Evolutionary conservation across 164 flowering plant genomes (phyloP), one percentile per base, ranked within the genome.

Genomic region (Stephania yunnanensis): DNA sequence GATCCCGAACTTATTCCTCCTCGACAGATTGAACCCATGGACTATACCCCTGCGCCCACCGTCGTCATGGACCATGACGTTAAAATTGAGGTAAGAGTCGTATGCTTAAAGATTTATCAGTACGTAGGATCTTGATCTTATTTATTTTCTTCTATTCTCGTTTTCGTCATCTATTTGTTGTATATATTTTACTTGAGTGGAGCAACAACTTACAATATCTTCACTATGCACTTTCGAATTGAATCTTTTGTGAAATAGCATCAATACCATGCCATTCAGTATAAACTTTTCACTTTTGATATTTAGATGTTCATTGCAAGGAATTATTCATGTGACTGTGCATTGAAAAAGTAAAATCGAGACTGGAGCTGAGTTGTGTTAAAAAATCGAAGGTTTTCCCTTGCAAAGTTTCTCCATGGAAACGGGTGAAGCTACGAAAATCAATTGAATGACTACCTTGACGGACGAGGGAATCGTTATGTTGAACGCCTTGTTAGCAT

Each of bases 1-100:
- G 98, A 93, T 64, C 76, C 72, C 20, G 88, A 85, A 25, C 80
- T 93, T 48, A 85, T 93, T 80, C 96, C 98, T 36, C 87, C 86
- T 19, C 77, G 12, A 11, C 87, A 86, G 76, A 44, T 71, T 44
- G 10, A 44, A 45, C 94, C 98, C 30, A 92, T 93, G 98, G 94
- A 90, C 69, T 92, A 93, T 74, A 78, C 82, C 19, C 78, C 97
- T 10, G 85, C 86, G 6, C 87, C 85, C 13, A 71, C 46, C 61
- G 63, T 53, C 20, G 7, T 20, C 19, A 77, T 89, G 78, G 92
- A 89, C 77, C 95, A 86, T 71, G 89, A 87, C 69, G 95, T 93
- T 55, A 83, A 83, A 31, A 76, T 79, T 74, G 77, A 79, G 84
- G 84, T 82, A 77, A 17, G 50, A 5, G 22, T 72, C 42, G 29